Evolutionary conservation across 1,139 yeast genomes (phyloP).

Genomic region (Candida frijolesensis): DNA sequence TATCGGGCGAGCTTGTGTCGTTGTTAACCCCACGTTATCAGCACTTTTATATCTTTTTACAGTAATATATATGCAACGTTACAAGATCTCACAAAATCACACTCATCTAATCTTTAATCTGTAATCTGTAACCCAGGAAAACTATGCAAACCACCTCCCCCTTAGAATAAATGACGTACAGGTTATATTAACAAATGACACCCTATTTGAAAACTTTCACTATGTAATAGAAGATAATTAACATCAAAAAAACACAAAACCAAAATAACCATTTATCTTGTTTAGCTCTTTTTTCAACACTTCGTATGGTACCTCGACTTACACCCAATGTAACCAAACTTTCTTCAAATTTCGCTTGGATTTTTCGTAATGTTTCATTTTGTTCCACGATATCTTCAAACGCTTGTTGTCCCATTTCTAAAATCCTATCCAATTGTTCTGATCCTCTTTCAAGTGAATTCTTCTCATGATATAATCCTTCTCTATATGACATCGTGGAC

Average conservation of each 20-base stretch:
- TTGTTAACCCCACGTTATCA: background rate
- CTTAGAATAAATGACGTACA: too few species aligned
- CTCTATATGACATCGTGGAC: constrained; percentile 48
- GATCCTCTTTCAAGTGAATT: constrained; percentile 70
- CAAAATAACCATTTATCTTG: constrained; percentile 90
- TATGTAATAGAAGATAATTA: constrained; percentile 71
- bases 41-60: background rate
- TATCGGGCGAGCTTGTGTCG: background rate
- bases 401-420: constrained; percentile 87
- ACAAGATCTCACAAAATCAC: background rate
- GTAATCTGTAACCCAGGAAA: too few species aligned
- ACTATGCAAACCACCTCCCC: too few species aligned
- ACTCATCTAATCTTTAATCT: background rate
- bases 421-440: constrained; percentile 81
- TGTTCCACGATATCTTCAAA: constrained; percentile 87
- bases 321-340: constrained; percentile 83
- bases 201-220: constrained; percentile 62
- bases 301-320: constrained; percentile 79
- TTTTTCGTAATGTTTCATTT: constrained; percentile 64
- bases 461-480: constrained; percentile 71
- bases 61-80: background rate
- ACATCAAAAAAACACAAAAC: constrained; percentile 65
- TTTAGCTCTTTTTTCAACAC: constrained; percentile 80
- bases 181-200: background rate
- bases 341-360: constrained; percentile 67